Base-by-base conservation (phyloP, 139 green algal species). In the Chlamydomonas eustigma region DNA sequence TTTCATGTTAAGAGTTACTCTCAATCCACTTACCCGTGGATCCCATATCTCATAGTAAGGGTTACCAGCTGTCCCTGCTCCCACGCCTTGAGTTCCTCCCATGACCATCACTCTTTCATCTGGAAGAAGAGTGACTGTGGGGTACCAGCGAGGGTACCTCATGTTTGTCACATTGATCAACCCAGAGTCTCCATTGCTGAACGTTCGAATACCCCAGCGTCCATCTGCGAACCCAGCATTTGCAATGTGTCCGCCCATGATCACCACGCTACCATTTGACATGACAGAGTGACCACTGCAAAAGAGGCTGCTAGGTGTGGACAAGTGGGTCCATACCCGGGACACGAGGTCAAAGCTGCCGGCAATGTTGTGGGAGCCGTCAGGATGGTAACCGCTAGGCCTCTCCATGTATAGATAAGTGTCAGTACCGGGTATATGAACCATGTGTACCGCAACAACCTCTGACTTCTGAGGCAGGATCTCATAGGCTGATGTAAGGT, bases 371-470 rank as follows among this genome's bases (percentile, higher is more conserved):
- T 32, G 25, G 2, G 51, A 50, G 3, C 36, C 24, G 24, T 64
- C 51, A 38, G 80, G 80, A 44, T 81, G 75, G 44, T 76, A 76
- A 24, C 80, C 80, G 4, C 38, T 74, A 51, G 80, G 80, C 0
- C 80, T 71, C 71, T 85, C 80, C 80, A 85, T 85, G 63, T 77
- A 79, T 24, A 85, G 71, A 37, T 69, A 81, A 3, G 18, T 66
- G 71, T 81, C 64, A 1, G 80, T 77, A 22, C 80, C 80, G 0
- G 80, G 71, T 0, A 85, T 37, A 3, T 58, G 25, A 31, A 76
- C 71, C 80, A 85, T 69, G 75, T 85, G 80, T 32, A 85, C 80
- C 1, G 80, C 80, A 31, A 85, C 80, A 3, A 85, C 63, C n/a
- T 78, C 34, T 25, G 22, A 36, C 63, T 37, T 18, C 63, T 71